Base-by-base conservation (phyloP, 2,329 filamentous ascomycete genomes). In the Venturia asperata region DNA sequence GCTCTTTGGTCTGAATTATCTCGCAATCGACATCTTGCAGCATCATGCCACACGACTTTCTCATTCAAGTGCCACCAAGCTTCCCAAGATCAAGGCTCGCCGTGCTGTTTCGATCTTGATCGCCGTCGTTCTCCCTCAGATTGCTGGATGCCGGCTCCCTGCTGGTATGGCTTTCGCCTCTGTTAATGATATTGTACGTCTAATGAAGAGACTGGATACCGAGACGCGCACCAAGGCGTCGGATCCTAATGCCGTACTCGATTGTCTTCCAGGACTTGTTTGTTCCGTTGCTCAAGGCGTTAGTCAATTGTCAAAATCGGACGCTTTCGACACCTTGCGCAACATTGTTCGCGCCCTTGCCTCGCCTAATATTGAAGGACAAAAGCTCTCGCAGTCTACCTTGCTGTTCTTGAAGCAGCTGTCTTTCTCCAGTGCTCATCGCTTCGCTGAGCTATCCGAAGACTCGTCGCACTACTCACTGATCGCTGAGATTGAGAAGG, bases 201-300 rank as follows among this genome's bases (percentile, higher is more conserved):
- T 60, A 2, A 34, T 64, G 45, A 52, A 39, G 42, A 47, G 19
- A 21, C 34, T 63, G 41, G 61, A 63, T 39, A 10, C 42, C 24
- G 43, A 47, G 30, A 42, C 39, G 13, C 42, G 24, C 30, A 27
- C n/a, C 10, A 43, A 39, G 19, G 34, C 15, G 15, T 39, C 24
- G 11, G 37, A 41, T 27, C 17, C 55, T 13, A 34, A 24, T 21
- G 39, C 21, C 30, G 37, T 60, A 34, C 37, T 64, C 3, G 47
- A 64, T 41, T 43, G 47, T n/a, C 56, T 65, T 30, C 64, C 64
- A 43, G 64, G 62, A 42, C 39, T 65, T 21, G 27, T 65, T n/a
- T 61, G 30, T 47, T 65, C 64, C 13, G 41, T 65, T 21, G 3
- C 56, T 30, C 37, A 42, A 10, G 41, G 37, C 47, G 27, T 34